Evolutionary conservation across 208 protist genomes (phyloP), one percentile per base, ranked within the genome.

Genomic region (Crithidia thermophila): DNA sequence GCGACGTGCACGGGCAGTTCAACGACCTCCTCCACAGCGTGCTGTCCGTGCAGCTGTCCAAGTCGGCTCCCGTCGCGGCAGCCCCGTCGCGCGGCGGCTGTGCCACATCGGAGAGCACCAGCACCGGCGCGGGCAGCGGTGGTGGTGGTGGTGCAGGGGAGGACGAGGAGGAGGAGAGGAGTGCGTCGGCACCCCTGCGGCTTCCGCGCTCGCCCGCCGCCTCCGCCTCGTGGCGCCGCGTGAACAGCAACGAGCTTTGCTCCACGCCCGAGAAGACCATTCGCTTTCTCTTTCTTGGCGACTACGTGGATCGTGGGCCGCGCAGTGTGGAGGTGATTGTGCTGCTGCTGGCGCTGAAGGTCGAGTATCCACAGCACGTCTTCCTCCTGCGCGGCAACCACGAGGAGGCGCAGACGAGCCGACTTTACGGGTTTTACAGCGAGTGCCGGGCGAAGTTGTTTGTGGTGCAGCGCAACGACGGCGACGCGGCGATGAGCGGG

Each of bases 251-350:
- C 50, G 67, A 58, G n/a, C 52, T 65, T 13, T 11, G 0, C 30
- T 51, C 23, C 8, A 39, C 46, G n/a, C 16, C 51, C 2, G 52
- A 39, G 28, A 76, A 73, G 64, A 79, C 66, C 20, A 77, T 77
- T 27, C 82, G 84, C 14, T 97, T 98, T 72, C 80, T 99, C n/a
- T 99, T 99, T 75, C 88, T 99, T 42, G 97, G 98, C 34, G 97
- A 99, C 72, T 99, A 98, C 70, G 98, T 99, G 9, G 98, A 99
- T 72, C 88, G 98, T 47, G 98, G 98, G 0, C 78, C 88, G 45
- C 77, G 87, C 37, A 82, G 87, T 28, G 69, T 96, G 9, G 91
- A 96, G 71, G 81, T 91, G 0, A 90, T 96, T 42, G 57, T 91
- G 11, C 85, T 95, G 10, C 72, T 97, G 3, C 56, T 96, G 7